A percentile compares a stretch with the other conserved stretches of the same genome.
These are phyloP conservation scores for Colletotrichum cordylinicola DNA, from an alignment of 2,329 filamentous ascomycete genomes.

Conservation along the genomic window DNA sequence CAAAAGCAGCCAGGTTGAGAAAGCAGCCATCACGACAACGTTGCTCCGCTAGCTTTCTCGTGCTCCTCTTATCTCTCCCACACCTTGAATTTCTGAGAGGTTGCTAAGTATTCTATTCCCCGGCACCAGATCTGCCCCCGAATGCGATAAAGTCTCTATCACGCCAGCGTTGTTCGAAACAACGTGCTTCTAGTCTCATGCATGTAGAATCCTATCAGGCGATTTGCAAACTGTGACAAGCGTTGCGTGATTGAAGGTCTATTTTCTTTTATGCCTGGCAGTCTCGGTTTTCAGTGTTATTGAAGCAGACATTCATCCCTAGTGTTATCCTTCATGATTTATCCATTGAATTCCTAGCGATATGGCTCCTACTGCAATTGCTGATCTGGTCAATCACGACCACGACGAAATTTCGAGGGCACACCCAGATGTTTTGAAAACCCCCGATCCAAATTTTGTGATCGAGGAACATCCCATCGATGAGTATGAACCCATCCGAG, in stretches of 20 bases:
- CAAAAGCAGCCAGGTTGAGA: neutral
- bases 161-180: neutral
- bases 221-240: neutral
- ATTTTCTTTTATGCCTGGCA: neutral
- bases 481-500: neutral
- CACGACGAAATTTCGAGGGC: neutral
- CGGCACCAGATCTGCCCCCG: neutral
- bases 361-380: neutral
- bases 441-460: neutral
- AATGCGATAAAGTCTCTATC: neutral
- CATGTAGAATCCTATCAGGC: neutral
- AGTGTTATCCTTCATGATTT: neutral
- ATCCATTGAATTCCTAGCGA: neutral
- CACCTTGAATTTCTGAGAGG: neutral
- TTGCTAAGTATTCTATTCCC: neutral
- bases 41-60: neutral
- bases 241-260: neutral
- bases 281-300: rapidly evolving
- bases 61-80: neutral
- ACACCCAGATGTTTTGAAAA: neutral
- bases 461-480: neutral
- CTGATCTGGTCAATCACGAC: neutral
- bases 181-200: neutral
- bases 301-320: neutral
- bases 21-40: neutral